Evolutionary conservation across 176 grass and related monocot species (phyloP).

Genomic region (Paspalum notatum): DNA sequence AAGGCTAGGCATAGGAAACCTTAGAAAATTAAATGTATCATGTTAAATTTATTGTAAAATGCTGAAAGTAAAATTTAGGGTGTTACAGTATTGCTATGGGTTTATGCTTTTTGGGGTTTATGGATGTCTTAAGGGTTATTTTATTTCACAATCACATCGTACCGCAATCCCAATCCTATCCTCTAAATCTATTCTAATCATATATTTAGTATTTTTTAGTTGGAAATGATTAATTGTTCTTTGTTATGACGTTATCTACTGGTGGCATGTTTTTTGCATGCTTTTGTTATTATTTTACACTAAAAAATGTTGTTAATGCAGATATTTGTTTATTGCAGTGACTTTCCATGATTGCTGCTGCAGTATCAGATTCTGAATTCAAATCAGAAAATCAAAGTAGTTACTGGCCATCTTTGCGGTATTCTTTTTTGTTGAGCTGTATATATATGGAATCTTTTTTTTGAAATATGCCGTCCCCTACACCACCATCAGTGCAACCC

Average conservation of each 20-base stretch:
- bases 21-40: too few species aligned
- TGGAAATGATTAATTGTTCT: conserved; percentile 28
- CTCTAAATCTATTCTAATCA: not conserved
- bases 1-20: too few species aligned
- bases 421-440: conserved; percentile 30
- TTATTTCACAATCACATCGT: not conserved
- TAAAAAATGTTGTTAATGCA: conserved; percentile 16
- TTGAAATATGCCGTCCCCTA: conserved; percentile 57
- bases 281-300: conserved; percentile 18
- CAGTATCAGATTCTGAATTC: conserved; percentile 23
- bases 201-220: conserved; percentile 3
- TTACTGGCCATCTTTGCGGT: too few species aligned
- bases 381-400: too few species aligned
- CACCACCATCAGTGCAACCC: conserved; percentile 38
- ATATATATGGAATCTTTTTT: conserved; percentile 48
- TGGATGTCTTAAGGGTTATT: not conserved
- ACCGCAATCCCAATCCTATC: not conserved
- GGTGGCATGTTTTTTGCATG: conserved; percentile 5
- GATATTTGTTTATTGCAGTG: conserved; percentile 45
- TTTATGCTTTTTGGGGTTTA: not conserved
- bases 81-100: not conserved
- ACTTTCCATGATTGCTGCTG: conserved; percentile 12
- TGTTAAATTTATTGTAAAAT: too few species aligned
- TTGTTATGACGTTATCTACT: conserved; percentile 4
- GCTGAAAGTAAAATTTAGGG: too few species aligned